Evolutionary conservation across 2,329 filamentous ascomycete genomes (phyloP).

Genomic region (Pseudogymnoascus sp.): DNA sequence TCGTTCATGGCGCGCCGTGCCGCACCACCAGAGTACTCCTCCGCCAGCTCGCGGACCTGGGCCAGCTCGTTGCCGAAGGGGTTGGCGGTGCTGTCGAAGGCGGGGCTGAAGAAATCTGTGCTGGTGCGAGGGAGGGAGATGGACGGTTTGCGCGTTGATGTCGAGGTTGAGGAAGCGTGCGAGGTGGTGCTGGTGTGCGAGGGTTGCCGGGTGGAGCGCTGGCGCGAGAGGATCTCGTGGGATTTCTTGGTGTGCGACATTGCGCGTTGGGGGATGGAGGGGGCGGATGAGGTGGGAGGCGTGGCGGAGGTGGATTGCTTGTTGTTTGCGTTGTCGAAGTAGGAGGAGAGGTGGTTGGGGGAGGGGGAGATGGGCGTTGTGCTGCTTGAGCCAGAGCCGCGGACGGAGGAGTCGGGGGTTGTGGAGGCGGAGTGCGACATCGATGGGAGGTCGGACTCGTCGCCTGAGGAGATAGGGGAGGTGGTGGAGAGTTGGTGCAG

Average conservation of each 20-base stretch:
- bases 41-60: conserved; percentile 85
- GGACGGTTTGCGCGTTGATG: conserved; percentile 25
- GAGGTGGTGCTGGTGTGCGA: conserved; percentile 49
- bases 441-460: conserved; percentile 61
- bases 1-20: conserved; percentile 57
- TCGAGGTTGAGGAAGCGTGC: conserved; percentile 44
- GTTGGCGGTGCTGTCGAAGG: conserved; percentile 37
- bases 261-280: conserved; percentile 67
- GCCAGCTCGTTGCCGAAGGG: conserved; percentile 87
- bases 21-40: conserved; percentile 65
- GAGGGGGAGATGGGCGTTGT: conserved; percentile 41
- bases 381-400: conserved; percentile 23
- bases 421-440: conserved; percentile 33
- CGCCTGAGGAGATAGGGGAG: conserved; percentile 50
- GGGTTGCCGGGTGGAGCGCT: conserved; percentile 54
- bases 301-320: conserved; percentile 32
- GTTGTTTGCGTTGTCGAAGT: conserved; percentile 41
- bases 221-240: conserved; percentile 65
- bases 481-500: conserved; percentile 44
- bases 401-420: conserved; percentile 36
- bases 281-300: conserved; percentile 43
- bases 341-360: conserved; percentile 60
- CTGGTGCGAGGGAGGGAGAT: conserved; percentile 22
- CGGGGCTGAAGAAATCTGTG: conserved; percentile 25
- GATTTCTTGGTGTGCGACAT: conserved; percentile 85